Evolutionary conservation across 371 early-diverging fungal genomes (phyloP), one percentile per base, ranked within the genome.

Genomic region (Zancudomyces culisetae): DNA sequence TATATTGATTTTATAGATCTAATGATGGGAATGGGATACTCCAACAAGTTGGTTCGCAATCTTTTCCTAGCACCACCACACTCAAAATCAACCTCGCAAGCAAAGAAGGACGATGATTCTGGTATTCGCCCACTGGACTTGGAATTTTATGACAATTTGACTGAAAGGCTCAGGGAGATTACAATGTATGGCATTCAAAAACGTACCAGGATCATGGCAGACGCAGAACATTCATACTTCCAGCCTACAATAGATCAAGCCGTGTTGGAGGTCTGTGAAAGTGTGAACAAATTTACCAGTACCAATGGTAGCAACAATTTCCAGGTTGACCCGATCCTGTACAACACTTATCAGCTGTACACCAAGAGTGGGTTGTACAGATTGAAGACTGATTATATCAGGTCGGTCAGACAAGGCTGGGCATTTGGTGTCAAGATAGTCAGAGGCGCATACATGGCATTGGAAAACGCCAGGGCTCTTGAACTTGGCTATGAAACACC

Each of bases 341-440:
- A 74, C 71, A 89, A 88, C 69, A 96, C 96, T 10, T 81, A 91
- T 66, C 97, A 96, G 73, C 83, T 93, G 85, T 96, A 94, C 66
- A 80, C 87, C 21, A 79, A 80, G 59, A 80, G 82, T 51, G 71
- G 83, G 2, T 62, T 68, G 30, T 62, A 63, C 42, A 76, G 82
- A 56, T 69, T 96, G 49, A 57, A 70, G 53, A 60, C 68, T 45
- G 90, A 92, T 70, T 71, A 73, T 41, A 80, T 76, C 51, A 66
- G 75, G 21, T 73, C 85, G 1, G 58, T 73, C 51, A 75, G 82
- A 28, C 71, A 74, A 56, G 78, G 82, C 47, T 84, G 78, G 64
- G 66, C 73, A 24, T 81, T 92, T 66, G 97, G 80, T 2, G 81
- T 79, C 53, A 96, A 96, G 63, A 70, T 96, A 21, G 97, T 96